These are phyloP conservation scores for Karstenula rhodostoma DNA, from an alignment of 2,329 filamentous ascomycete genomes.

Conservation along the genomic window DNA sequence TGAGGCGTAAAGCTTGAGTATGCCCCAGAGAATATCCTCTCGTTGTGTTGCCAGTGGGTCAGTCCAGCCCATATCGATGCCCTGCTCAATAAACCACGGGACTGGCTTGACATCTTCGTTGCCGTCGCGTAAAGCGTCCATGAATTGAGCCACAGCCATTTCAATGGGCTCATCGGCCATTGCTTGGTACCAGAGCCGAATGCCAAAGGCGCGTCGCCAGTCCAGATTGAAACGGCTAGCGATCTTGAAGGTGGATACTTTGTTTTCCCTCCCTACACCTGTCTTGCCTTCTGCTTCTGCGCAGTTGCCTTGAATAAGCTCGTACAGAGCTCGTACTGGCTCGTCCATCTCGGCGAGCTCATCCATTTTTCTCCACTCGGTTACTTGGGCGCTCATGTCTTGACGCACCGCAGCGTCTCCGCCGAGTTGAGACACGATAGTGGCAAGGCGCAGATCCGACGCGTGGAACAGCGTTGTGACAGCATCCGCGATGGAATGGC, in stretches of 20 bases:
- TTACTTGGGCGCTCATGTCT: slow-evolving; percentile 81
- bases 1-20: slow-evolving; percentile 81
- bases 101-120: slow-evolving; percentile 73
- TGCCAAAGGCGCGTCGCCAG: slow-evolving; percentile 92
- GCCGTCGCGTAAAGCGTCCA: slow-evolving; percentile 74
- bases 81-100: slow-evolving; percentile 74
- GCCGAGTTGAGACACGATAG: slow-evolving; percentile 82
- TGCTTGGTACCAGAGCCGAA: slow-evolving; percentile 89
- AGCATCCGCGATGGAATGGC: slow-evolving; percentile 80
- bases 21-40: slow-evolving; percentile 85
- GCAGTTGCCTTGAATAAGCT: slow-evolving; percentile 88
- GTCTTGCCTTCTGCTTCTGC: slow-evolving; percentile 81
- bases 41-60: slow-evolving; percentile 66
- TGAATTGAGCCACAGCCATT: slow-evolving; percentile 75
- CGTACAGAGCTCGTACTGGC: slow-evolving; percentile 85
- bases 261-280: slow-evolving; percentile 77
- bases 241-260: slow-evolving; percentile 80
- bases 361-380: slow-evolving; percentile 83
- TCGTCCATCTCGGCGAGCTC: slow-evolving; percentile 88
- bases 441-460: slow-evolving; percentile 83
- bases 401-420: slow-evolving; percentile 73
- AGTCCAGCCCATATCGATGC: slow-evolving; percentile 66
- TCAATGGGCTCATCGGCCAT: slow-evolving; percentile 73
- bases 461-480: slow-evolving; percentile 80
- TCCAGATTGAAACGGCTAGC: slow-evolving; percentile 84